Conservation (phyloP, 2,329 filamentous ascomycete genomes). For the Sporothrix euskadiensis region DNA sequence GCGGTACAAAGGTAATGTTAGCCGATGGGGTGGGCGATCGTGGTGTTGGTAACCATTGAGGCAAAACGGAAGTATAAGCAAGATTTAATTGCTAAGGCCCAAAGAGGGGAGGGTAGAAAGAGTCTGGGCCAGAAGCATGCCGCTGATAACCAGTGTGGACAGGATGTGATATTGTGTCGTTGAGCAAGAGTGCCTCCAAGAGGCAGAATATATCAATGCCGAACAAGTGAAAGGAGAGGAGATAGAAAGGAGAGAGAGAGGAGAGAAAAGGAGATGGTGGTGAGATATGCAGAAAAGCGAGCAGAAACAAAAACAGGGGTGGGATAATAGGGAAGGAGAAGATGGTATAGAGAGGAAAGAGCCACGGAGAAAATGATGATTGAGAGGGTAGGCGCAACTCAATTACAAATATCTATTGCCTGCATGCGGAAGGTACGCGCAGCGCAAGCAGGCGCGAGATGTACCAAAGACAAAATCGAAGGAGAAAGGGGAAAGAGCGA, state of each 20-base stretch:
- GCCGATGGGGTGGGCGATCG: slow-evolving; percentile 5
- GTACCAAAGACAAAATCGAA: neutral
- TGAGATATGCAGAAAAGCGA: neutral
- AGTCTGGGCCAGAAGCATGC: neutral
- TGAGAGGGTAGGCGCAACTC: neutral
- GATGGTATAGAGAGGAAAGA: neutral
- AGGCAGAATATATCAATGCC: neutral
- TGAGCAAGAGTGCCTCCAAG: neutral
- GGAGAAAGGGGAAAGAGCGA: neutral
- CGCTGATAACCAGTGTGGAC: slow-evolving; percentile 6
- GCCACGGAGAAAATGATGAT: neutral
- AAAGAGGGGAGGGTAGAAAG: neutral
- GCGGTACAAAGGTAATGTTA: slow-evolving; percentile 11
- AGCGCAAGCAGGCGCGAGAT: neutral
- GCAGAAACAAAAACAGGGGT: neutral
- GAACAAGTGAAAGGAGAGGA: neutral
- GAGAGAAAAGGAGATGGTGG: slow-evolving; percentile 1
- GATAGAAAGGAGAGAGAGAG: neutral
- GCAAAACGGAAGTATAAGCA: slow-evolving; percentile 21
- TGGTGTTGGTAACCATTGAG: slow-evolving; percentile 18
- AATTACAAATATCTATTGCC: neutral
- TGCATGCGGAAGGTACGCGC: slow-evolving; percentile 17
- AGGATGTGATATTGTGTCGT: neutral
- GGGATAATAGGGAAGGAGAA: neutral
- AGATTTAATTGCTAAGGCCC: neutral